Base-by-base conservation (phyloP, 179 eudicot species). In the Silene noctiflora region DNA sequence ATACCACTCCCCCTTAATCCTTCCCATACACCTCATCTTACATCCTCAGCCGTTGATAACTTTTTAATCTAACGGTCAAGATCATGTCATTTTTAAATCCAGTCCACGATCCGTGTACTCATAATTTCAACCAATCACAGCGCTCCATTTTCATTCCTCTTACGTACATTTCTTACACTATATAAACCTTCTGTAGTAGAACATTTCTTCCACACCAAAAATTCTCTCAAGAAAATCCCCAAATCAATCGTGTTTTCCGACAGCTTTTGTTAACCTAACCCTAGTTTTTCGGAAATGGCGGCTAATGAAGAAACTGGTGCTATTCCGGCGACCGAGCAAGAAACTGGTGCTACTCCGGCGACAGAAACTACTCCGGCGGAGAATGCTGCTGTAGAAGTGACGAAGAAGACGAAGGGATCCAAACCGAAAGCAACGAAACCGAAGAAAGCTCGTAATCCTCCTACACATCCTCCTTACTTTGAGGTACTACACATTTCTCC, bases 401-500 rank as follows among this genome's bases (percentile, higher is more conserved):
- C 77, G 8, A 72, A 63, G 69, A 70, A 85, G 16, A 76, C 60
- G 17, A 14, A 24, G 22, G 68, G n/a, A 17, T 10, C 71, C 12
- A 35, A 33, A 8, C n/a, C 83, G 33, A 86, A 84, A 81, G 86
- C 83, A 42, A 55, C 56, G 6, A 11, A 82, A 21, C 78, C 79
- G 62, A 86, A 84, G 82, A 88, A 80, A 35, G 16, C 71, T 7
- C 20, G 73, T 20, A 76, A 14, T 17, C 20, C 84, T 44, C 73
- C 86, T 22, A 10, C 81, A 76, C 91, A 88, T 76, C 91, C 91
- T 69, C 81, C 89, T 33, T 88, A 88, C 83, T 71, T 80, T 27
- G 91, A 85, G 85, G 91, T 88, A 69, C 29, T 55, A 10, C 53
- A 27, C 21, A 22, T 12, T 66, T 75, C 8, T 56, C 0, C 2